These are phyloP conservation scores for Colletotrichum sp. DNA, from an alignment of 2,329 filamentous ascomycete genomes.

Conservation along the genomic window DNA sequence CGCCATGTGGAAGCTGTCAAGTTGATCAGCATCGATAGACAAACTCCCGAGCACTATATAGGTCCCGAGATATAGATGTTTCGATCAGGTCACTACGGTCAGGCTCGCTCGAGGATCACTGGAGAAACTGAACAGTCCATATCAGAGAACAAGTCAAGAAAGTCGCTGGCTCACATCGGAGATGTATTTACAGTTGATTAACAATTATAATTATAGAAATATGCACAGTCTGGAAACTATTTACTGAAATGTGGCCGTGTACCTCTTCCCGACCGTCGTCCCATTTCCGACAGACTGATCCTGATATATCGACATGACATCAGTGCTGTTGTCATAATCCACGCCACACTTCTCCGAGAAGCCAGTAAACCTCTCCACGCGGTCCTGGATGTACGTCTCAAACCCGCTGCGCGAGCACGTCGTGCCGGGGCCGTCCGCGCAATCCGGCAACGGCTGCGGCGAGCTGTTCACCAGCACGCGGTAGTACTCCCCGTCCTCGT, in stretches of 20 bases:
- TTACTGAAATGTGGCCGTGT: not conserved
- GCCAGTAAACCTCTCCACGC: conserved; percentile 41
- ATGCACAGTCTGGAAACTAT: not conserved
- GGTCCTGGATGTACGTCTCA: conserved; percentile 39
- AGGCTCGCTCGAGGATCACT: too few species aligned
- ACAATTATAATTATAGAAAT: not conserved
- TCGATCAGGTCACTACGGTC: not conserved
- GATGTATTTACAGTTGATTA: not conserved
- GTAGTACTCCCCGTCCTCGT: conserved; percentile 55
- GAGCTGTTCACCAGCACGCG: conserved; percentile 49
- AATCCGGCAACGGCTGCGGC: conserved; percentile 45
- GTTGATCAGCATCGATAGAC: not conserved
- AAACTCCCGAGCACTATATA: not conserved
- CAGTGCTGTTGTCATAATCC: conserved; percentile 38
- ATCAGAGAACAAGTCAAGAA: not conserved
- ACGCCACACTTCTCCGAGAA: conserved; percentile 45
- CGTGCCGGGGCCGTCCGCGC: conserved; percentile 48
- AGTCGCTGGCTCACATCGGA: not conserved
- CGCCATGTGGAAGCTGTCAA: not conserved
- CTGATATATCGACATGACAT: conserved; percentile 37
- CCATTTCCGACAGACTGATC: conserved; percentile 28
- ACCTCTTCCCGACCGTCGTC: conserved; percentile 29
- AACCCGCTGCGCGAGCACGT: conserved; percentile 46
- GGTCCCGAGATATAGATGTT: not conserved
- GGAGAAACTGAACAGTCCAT: accelerated